These are phyloP conservation scores for Penicillium palitans DNA, from an alignment of 2,329 filamentous ascomycete genomes.

Conservation along the genomic window DNA sequence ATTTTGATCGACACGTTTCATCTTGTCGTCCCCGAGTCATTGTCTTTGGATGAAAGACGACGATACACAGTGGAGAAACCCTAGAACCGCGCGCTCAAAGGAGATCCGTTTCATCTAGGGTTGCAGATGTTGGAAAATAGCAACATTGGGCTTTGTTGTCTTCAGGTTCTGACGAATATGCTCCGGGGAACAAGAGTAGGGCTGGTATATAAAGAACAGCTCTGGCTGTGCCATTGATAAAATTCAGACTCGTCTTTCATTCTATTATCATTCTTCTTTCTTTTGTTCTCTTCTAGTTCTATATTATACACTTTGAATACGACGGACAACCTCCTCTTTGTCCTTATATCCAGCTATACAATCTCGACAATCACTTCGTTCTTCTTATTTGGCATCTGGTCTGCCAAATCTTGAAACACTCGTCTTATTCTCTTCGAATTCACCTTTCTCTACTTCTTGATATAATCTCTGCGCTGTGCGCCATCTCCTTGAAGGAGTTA, in stretches of 20 bases:
- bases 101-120: conserved; percentile 18
- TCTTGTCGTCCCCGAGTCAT: neutral
- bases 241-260: conserved; percentile 8
- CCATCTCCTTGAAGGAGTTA: neutral
- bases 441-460: neutral
- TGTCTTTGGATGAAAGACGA: conserved; percentile 17
- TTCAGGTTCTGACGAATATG: neutral
- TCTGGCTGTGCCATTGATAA: neutral
- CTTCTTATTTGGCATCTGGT: conserved; percentile 17
- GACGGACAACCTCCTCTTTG: conserved; percentile 8
- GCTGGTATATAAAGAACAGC: conserved; percentile 18
- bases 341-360: neutral
- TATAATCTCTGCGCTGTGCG: conserved; percentile 9
- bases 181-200: neutral
- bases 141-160: conserved; percentile 13
- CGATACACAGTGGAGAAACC: conserved; percentile 12
- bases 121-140: conserved; percentile 13
- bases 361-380: conserved; percentile 10
- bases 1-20: conserved; percentile 22
- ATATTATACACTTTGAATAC: neutral
- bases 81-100: conserved; percentile 15
- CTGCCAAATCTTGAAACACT: conserved; percentile 12
- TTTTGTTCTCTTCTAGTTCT: conserved; percentile 15
- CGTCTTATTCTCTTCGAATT: neutral
- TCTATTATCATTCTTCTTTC: conserved; percentile 12